Conservation (phyloP, 2,329 filamentous ascomycete species). For the Lachnellula subtilissima region DNA sequence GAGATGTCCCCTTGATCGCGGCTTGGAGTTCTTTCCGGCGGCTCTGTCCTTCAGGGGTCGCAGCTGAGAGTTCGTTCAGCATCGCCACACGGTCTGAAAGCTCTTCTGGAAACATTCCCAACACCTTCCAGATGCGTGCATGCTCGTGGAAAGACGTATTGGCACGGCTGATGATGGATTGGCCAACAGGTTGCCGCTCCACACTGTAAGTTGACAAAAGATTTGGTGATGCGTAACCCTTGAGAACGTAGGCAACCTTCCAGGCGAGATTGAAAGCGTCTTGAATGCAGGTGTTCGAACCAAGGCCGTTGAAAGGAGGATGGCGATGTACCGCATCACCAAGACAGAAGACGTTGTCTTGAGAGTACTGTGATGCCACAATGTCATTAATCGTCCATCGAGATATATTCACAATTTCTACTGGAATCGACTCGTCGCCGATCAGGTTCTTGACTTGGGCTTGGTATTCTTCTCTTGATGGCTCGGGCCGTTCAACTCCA, state of each 20-base stretch:
- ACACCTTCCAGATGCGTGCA: conserved; percentile 38
- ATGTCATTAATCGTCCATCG: conserved; percentile 60
- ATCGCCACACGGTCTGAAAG: conserved; percentile 35
- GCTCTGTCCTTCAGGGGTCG: conserved; percentile 34
- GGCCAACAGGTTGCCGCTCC: conserved; percentile 47
- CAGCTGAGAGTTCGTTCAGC: conserved; percentile 39
- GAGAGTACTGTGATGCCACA: conserved; percentile 49
- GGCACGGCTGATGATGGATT: conserved; percentile 45
- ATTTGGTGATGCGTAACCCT: conserved; percentile 34
- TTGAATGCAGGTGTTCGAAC: conserved; percentile 55
- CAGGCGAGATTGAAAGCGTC: conserved; percentile 53
- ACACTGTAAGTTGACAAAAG: conserved; percentile 40
- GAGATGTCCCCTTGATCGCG: conserved; percentile 39
- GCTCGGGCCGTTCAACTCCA: conserved; percentile 34
- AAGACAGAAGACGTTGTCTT: conserved; percentile 42
- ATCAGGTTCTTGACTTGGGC: conserved; percentile 45
- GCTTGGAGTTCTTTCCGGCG: conserved; percentile 37
- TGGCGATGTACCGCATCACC: conserved; percentile 56
- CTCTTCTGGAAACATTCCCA: conserved; percentile 39
- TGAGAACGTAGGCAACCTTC: conserved; percentile 47
- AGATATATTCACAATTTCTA: conserved; percentile 48
- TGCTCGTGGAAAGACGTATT: conserved; percentile 55
- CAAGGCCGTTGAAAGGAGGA: conserved; percentile 52
- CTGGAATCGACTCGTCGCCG: conserved; percentile 47
- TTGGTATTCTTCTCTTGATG: conserved; percentile 43